These are phyloP conservation scores for Chaetomiaceae sp. DNA, from an alignment of 2,329 filamentous ascomycete genomes.

Conservation along the genomic window DNA sequence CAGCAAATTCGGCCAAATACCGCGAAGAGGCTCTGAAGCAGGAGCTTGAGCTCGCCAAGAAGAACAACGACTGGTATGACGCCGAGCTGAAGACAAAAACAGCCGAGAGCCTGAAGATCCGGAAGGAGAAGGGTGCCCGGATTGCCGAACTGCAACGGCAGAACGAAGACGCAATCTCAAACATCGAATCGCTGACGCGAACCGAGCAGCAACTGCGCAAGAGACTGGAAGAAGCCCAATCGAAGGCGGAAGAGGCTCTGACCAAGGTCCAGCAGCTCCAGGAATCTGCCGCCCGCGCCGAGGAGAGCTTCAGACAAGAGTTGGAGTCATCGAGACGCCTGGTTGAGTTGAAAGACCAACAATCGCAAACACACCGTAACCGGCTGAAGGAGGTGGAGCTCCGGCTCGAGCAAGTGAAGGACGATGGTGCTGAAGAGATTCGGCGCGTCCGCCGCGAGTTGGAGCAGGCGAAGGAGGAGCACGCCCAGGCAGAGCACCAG, in stretches of 20 bases:
- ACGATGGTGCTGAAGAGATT: constrained; percentile 60
- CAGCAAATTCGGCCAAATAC: constrained; percentile 78
- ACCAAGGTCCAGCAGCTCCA: constrained; percentile 79
- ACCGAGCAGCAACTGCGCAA: constrained; percentile 76
- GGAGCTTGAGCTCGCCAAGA: constrained; percentile 81
- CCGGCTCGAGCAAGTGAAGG: constrained; percentile 57
- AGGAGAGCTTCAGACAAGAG: constrained; percentile 83
- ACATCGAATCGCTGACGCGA: constrained; percentile 70
- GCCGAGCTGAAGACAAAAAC: constrained; percentile 86
- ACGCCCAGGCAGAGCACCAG: constrained; percentile 45
- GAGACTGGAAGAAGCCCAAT: constrained; percentile 76
- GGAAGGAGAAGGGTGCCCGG: constrained; percentile 89
- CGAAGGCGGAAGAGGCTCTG: constrained; percentile 81
- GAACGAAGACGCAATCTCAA: constrained; percentile 78
- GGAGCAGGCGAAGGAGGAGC: constrained; percentile 49
- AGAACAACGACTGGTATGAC: constrained; percentile 91
- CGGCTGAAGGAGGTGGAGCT: constrained; percentile 66
- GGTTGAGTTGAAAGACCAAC: constrained; percentile 75
- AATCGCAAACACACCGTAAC: constrained; percentile 66
- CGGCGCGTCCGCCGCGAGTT: constrained; percentile 54
- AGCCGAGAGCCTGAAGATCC: constrained; percentile 79
- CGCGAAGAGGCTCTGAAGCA: constrained; percentile 86
- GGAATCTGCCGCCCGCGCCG: constrained; percentile 73
- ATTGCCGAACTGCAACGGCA: constrained; percentile 84
- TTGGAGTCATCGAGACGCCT: constrained; percentile 76